Evolutionary conservation across 2,329 filamentous ascomycete species (phyloP).

Genomic region (Amylocarpus encephaloides): DNA sequence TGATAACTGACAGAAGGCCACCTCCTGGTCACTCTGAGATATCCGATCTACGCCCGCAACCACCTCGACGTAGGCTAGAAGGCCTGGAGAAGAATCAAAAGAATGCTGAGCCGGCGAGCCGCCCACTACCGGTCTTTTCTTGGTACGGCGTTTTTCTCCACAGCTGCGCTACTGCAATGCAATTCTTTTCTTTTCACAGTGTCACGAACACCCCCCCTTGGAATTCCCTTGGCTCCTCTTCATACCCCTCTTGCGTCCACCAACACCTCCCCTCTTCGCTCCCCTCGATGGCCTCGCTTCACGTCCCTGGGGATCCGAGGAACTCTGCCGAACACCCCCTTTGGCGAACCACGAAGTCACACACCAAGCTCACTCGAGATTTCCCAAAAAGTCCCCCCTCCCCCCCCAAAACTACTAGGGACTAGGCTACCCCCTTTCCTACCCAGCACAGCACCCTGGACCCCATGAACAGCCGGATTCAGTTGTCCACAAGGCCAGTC

Average conservation of each 20-base stretch:
- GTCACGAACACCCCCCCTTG: constrained; percentile 6
- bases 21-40: not conserved
- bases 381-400: not conserved
- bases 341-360: not conserved
- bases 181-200: constrained; percentile 8
- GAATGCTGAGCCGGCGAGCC: not conserved
- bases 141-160: constrained; percentile 1
- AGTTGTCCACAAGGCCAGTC: not conserved
- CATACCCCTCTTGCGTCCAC: not conserved
- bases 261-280: not conserved
- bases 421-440: not conserved
- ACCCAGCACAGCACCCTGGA: not conserved
- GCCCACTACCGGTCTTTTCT: constrained; percentile 2
- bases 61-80: constrained; percentile 1
- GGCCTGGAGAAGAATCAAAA: constrained; percentile 7
- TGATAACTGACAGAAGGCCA: constrained; percentile 6
- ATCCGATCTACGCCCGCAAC: not conserved
- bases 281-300: constrained; percentile 5
- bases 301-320: not conserved
- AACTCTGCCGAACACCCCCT: constrained; percentile 5
- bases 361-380: not conserved
- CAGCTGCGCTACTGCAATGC: constrained; percentile 1
- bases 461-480: not conserved
- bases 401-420: not conserved
- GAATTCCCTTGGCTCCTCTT: not conserved